Evolutionary conservation across 345 rosid species (phyloP).

Genomic region (Arabis hirsuta): DNA sequence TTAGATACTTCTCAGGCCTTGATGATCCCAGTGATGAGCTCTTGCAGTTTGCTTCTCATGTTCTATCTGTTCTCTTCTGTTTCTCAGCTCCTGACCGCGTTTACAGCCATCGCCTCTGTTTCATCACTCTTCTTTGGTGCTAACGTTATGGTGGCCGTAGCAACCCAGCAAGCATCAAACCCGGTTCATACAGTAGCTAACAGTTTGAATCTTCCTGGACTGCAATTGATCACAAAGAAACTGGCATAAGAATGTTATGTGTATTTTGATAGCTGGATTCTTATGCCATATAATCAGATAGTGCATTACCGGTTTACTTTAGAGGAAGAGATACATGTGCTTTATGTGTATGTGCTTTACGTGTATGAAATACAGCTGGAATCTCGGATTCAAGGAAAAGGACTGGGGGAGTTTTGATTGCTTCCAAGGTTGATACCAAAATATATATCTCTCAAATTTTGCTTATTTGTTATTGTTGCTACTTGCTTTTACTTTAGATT

Average conservation of each 20-base stretch:
- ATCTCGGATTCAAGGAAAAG: slow-evolving; percentile 68
- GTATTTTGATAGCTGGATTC: too few relatives aligned
- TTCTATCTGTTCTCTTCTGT: slow-evolving; percentile 94
- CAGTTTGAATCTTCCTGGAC: slow-evolving; percentile 94
- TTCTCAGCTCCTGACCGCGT: slow-evolving; percentile 84
- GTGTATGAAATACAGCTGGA: slow-evolving; percentile 89
- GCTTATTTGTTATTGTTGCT: neutral
- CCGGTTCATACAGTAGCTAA: slow-evolving; percentile 94
- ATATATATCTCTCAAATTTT: neutral
- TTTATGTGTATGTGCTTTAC: too few relatives aligned
- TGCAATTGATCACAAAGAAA: slow-evolving; percentile 91
- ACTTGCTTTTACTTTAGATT: slow-evolving; percentile 16
- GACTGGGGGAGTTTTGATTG: slow-evolving; percentile 82
- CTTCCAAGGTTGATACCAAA: slow-evolving; percentile 59
- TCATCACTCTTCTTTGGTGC: slow-evolving; percentile 97
- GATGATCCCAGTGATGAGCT: slow-evolving; percentile 97
- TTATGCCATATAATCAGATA: slow-evolving; percentile 42
- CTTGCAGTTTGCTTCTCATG: slow-evolving; percentile 96
- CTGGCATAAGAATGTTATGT: too few relatives aligned
- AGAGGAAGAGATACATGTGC: slow-evolving; percentile 84
- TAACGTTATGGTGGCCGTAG: slow-evolving; percentile 98
- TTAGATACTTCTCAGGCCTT: slow-evolving; percentile 88
- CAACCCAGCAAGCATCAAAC: slow-evolving; percentile 93
- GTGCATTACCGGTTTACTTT: slow-evolving; percentile 78
- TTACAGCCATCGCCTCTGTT: slow-evolving; percentile 89